phyloP scores from a whole-genome alignment of 176 grass and related monocot species.

The Cenchrus americanus region DNA sequence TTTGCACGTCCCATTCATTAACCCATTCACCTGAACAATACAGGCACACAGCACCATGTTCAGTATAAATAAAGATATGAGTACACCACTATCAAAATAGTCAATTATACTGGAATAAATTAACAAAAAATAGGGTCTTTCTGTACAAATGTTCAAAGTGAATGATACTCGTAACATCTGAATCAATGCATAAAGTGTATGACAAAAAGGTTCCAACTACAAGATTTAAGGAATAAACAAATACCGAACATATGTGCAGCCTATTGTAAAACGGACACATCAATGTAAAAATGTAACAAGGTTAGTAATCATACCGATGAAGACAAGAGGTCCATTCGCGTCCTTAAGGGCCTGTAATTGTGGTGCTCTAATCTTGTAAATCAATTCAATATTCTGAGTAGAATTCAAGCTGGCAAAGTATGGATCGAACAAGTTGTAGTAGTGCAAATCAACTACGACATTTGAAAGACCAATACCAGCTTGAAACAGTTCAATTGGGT shows the following conservation, averaged over 20 bases:
- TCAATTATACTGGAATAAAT: neutral
- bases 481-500: conserved; percentile 71
- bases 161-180: neutral
- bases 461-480: conserved; percentile 67
- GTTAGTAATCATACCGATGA: conserved; percentile 55
- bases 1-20: conserved; percentile 76
- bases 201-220: neutral
- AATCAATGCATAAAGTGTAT: neutral
- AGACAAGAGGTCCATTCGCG: conserved; percentile 69
- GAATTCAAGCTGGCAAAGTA: conserved; percentile 56
- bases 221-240: neutral
- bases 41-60: neutral
- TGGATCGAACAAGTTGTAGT: conserved; percentile 76
- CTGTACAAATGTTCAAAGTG: neutral
- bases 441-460: conserved; percentile 79
- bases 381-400: conserved; percentile 68
- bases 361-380: conserved; percentile 57
- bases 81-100: neutral
- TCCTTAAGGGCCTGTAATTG: conserved; percentile 61
- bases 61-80: conserved; percentile 35
- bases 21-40: conserved; percentile 74
- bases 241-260: neutral
- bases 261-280: neutral
- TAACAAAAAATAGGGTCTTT: neutral
- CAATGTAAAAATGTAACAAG: neutral